Evolutionary conservation across 2,329 filamentous ascomycete species (phyloP).

Genomic region (Sarocladium oryzae): DNA sequence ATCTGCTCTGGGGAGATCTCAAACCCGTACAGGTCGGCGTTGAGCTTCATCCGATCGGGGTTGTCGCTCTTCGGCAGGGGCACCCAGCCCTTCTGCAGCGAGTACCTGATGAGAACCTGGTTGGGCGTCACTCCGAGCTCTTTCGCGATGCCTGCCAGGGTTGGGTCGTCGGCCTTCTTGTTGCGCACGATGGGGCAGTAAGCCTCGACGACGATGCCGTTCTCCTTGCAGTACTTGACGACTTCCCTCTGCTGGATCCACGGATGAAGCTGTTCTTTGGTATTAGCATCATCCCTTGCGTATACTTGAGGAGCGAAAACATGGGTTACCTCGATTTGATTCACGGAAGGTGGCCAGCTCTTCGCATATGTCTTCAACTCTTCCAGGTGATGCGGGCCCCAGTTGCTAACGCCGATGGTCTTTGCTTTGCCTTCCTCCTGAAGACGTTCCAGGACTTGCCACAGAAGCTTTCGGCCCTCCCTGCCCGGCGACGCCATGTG

Average conservation of each 20-base stretch:
- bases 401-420: conserved; percentile 69
- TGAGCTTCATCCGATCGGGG: conserved; percentile 43
- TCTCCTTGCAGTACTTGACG: conserved; percentile 60
- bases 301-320: too few species aligned
- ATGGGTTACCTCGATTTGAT: conserved; percentile 62
- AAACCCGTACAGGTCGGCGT: conserved; percentile 4
- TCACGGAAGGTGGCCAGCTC: conserved; percentile 63
- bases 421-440: conserved; percentile 52
- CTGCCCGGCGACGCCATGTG: conserved; percentile 52
- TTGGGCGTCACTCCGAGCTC: conserved; percentile 55
- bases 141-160: conserved; percentile 47
- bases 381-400: conserved; percentile 59
- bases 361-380: conserved; percentile 61
- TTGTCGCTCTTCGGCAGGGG: conserved; percentile 62
- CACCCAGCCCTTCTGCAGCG: conserved; percentile 63
- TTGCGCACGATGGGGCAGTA: conserved; percentile 32
- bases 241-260: conserved; percentile 53
- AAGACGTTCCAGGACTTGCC: conserved; percentile 58
- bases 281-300: not conserved
- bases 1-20: conserved; percentile 5
- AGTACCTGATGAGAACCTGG: conserved; percentile 63
- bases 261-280: conserved; percentile 54
- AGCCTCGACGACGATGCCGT: conserved; percentile 55
- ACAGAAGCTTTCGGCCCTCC: conserved; percentile 51
- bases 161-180: conserved; percentile 41